phyloP scores from a whole-genome alignment of 2,329 filamentous ascomycete species.

The Corinectria fuckeliana region DNA sequence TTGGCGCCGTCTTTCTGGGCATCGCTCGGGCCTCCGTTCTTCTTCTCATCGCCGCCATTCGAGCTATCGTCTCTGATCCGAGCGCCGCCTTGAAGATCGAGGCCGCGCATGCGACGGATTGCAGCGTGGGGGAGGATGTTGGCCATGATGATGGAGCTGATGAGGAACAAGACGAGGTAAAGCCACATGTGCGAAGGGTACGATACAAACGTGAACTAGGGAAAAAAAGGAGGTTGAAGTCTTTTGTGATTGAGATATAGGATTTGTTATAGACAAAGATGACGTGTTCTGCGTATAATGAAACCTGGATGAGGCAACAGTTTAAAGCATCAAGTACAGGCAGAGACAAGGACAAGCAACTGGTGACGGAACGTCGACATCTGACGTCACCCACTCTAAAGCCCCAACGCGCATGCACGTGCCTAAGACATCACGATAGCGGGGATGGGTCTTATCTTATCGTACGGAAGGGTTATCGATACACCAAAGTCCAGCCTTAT shows the following conservation, averaged over 20 bases:
- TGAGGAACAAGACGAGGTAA: slow-evolving; percentile 15
- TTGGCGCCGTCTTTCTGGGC: not conserved
- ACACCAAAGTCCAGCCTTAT: slow-evolving; percentile 1
- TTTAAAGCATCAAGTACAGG: not conserved
- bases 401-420: not conserved
- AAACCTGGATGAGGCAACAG: slow-evolving; percentile 2
- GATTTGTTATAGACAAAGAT: not conserved
- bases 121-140: slow-evolving; percentile 35
- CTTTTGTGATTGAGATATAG: not conserved
- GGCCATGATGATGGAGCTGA: slow-evolving; percentile 36
- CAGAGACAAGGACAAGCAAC: not conserved
- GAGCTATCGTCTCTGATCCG: not conserved
- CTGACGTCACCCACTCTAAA: not conserved
- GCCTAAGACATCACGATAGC: not conserved
- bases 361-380: not conserved
- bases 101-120: slow-evolving; percentile 24
- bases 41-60: not conserved
- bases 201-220: no score
- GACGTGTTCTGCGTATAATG: not conserved
- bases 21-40: not conserved
- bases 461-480: slow-evolving; percentile 27
- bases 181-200: slow-evolving; percentile 19
- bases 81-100: not conserved
- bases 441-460: not conserved
- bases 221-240: not conserved